Conservation (phyloP, 306 rosid genomes). For the Prunus davidiana region DNA sequence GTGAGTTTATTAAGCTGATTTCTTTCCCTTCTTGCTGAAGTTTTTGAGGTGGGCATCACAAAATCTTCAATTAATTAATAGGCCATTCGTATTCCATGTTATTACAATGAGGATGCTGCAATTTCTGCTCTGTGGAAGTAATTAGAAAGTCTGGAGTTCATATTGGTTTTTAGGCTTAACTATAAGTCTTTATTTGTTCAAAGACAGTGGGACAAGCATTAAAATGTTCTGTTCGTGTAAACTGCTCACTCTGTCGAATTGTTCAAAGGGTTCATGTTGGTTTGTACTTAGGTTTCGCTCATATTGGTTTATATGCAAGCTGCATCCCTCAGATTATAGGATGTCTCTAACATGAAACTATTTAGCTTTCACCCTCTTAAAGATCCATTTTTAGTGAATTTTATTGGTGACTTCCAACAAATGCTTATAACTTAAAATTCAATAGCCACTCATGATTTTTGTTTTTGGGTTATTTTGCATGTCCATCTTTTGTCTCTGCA, state of each 20-base stretch:
- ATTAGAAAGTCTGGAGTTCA: not conserved
- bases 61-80: not conserved
- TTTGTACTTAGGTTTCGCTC: too few relatives aligned
- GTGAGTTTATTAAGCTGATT: constrained; percentile 31
- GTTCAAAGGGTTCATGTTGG: too few relatives aligned
- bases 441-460: not conserved
- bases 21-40: not conserved
- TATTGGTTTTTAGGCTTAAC: not conserved
- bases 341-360: not conserved
- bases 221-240: not conserved
- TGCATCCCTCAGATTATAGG: not conserved
- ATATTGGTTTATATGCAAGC: not conserved
- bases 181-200: not conserved
- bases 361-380: not conserved
- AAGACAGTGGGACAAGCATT: not conserved
- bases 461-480: not conserved
- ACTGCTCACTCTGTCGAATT: not conserved
- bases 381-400: not conserved
- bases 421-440: not conserved
- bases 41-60: not conserved
- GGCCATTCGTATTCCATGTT: not conserved
- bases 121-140: not conserved
- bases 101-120: not conserved
- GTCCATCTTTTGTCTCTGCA: not conserved
- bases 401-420: not conserved